Base-by-base conservation (phyloP, 148 eudicot genomes). In the Rhododendron simsii region DNA sequence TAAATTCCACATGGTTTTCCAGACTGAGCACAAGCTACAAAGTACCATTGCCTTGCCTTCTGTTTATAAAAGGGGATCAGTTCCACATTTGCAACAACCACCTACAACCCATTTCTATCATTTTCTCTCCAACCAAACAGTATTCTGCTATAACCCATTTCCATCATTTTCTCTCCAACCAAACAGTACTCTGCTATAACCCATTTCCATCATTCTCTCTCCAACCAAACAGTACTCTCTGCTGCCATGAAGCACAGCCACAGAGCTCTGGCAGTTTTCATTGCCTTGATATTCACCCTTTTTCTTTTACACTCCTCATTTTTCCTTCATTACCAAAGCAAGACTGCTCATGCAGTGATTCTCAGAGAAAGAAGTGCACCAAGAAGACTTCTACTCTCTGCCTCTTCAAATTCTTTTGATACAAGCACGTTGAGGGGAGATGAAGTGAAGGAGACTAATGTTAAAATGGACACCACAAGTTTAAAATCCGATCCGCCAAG, bases 261-360 rank as follows among this genome's bases (percentile, higher is more conserved):
- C 44, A 89, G 63, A 87, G 71, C 87, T 65, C 30, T 82, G 76
- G 55, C 59, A 65, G 14, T 87, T 48, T 10, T 90, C 59, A 18
- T 86, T 73, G 71, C 87, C 79, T 85, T 89, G 57, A 86, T 90
- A 11, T 81, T 89, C 84, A 81, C 87, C 44, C 78, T 81, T 81
- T 59, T 55, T 51, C 28, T 84, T 44, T 0, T 75, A 47, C 80
- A 75, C 53, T 87, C 89, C 74, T 51, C 61, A 5, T 41, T 15
- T 16, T 30, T 78, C 11, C 48, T 77, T 37, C 84, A 44, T 80
- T 21, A 18, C n/a, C 26, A 35, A 37, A 80, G 82, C 63, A 78
- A 83, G 67, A 76, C 48, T 20, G 63, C 23, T 57, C 63, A 57
- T 57, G 23, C 4, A 57, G 63, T 57, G 9, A 65, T 65, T n/a